Base-by-base conservation (phyloP, 768 basidiomycete species). In the Auricularia sp. region DNA sequence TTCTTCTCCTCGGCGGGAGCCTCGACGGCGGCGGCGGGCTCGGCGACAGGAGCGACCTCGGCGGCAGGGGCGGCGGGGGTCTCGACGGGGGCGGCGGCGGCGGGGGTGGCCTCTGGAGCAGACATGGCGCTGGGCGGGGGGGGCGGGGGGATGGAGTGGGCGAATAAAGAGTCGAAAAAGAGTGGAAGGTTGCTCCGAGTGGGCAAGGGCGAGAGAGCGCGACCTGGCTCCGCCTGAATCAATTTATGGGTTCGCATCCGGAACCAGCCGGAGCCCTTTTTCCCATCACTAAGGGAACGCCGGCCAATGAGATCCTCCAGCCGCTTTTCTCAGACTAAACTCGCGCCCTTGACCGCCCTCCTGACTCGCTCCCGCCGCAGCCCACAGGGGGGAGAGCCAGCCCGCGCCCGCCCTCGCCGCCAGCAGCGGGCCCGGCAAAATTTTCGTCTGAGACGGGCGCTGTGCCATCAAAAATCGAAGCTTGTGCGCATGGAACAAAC, bases 121-220 rank as follows among this genome's bases (percentile, higher is more conserved):
- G 91, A 92, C 90, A 94, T 92, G 90, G 91, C 85, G 78, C 78
- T 77, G 79, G 74, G 54, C 42, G 47, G 56, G 65, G 39, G 34
- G 67, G 34, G 62, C 44, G 59, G 61, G 61, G 81, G 79, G 78
- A 7, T 75, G 77, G 79, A 77, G 75, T 78, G 80, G 78, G 80
- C 67, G 69, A 71, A 68, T 66, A 69, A 66, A 68, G 66, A 66
- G 59, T 56, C 58, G 63, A 68, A 72, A 59, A 24, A n/a, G 56
- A 59, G 56, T 59, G 56, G 56, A 59, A 59, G 47, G 56, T 59
- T 59, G 56, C 56, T 33, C 24, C 56, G 71, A 74, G 77, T 76
- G 81, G 75, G 74, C 76, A 78, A 74, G 70, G 69, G 69, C 70
- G 76, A 77, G 70, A 73, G 73, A 77, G 75, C 71, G 73, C 73